These are phyloP conservation scores for Phytophthora idaei DNA, from an alignment of 352 stramenopile genomes.

Conservation along the genomic window DNA sequence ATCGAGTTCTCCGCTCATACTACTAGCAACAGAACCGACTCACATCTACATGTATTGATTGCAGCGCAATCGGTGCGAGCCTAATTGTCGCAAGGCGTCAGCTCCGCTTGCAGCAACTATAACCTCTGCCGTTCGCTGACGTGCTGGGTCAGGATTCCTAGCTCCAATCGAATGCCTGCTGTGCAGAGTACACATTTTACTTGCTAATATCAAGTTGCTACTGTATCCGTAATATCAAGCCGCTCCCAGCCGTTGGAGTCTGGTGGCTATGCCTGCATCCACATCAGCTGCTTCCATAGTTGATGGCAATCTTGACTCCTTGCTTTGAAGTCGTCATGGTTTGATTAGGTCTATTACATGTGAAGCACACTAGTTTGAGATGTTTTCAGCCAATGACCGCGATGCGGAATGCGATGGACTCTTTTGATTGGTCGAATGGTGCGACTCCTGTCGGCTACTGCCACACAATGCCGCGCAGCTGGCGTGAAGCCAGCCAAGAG, in stretches of 20 bases:
- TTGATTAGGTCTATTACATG: background rate
- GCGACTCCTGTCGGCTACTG: constrained; percentile 17
- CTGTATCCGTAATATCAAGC: background rate
- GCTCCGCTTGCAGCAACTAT: too few relatives aligned
- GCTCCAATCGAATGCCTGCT: too few relatives aligned
- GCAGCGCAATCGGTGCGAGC: too few relatives aligned
- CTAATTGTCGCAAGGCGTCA: too few relatives aligned
- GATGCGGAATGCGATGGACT: constrained; percentile 12
- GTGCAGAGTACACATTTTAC: too few relatives aligned
- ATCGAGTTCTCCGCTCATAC: too few relatives aligned
- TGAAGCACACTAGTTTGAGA: background rate
- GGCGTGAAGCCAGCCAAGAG: constrained; percentile 30
- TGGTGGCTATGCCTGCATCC: background rate
- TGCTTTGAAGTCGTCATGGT: background rate
- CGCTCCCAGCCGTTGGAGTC: too few relatives aligned
- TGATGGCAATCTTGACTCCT: background rate
- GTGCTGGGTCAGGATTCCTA: too few relatives aligned
- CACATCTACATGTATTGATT: too few relatives aligned
- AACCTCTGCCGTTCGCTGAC: too few relatives aligned
- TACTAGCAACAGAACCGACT: too few relatives aligned
- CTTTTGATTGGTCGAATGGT: constrained; percentile 12
- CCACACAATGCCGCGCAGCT: constrained; percentile 26
- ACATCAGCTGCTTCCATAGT: constrained; percentile 6
- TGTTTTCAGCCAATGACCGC: constrained; percentile 12
- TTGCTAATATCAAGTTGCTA: too few relatives aligned